Base-by-base conservation (phyloP, 106 monocot genomes). In the Ottelia alismoides region DNA sequence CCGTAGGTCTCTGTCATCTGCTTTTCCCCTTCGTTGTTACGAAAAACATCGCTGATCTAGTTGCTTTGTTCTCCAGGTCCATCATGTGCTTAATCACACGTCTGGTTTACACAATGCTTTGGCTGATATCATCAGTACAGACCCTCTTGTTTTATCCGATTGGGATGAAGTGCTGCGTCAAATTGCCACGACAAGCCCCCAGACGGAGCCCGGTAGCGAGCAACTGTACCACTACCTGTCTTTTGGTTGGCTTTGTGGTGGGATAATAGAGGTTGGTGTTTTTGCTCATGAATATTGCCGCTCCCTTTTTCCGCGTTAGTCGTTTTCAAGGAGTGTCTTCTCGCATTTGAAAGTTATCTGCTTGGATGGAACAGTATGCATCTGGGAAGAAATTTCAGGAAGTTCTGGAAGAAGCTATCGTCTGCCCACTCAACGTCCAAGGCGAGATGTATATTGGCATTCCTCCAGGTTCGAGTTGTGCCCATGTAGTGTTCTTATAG, bases 231-330 rank as follows among this genome's bases (percentile, higher is more conserved):
- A 98, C 65, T 98, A 85, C 28, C 58, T 90, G n/a, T 90, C 98
- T 45, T 98, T 90, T 72, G 98, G 98, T 50, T 98, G 98, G 98
- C 85, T 98, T 31, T 98, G 98, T 52, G 98, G 98, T 54, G 98
- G 85, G 27, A 28, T 98, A 24, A 82, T 90, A 61, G 98, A 98
- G 85, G 98, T 98, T 67, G 52, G 32, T 32, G 50, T 55, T 47
- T 30, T 26, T 55, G 25, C 27, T 57, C 26, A 29, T 29, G 11
- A 2, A 12, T n/a, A n/a, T 43, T 43, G 6, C 40, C 40, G 6
- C 10, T 43, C 10, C 40, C 16, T 43, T 16, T 43, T 43, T 43
- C 40, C 6, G 40, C 6, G 16, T 43, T 16, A 43, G 16, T 43
- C 6, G 40, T 43, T 43, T 43, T 43, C 40, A 7, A 7, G 40